Evolutionary conservation across 2,329 filamentous ascomycete species (phyloP), one percentile per base, ranked within the genome.

Genomic region (Curvularia sp.): DNA sequence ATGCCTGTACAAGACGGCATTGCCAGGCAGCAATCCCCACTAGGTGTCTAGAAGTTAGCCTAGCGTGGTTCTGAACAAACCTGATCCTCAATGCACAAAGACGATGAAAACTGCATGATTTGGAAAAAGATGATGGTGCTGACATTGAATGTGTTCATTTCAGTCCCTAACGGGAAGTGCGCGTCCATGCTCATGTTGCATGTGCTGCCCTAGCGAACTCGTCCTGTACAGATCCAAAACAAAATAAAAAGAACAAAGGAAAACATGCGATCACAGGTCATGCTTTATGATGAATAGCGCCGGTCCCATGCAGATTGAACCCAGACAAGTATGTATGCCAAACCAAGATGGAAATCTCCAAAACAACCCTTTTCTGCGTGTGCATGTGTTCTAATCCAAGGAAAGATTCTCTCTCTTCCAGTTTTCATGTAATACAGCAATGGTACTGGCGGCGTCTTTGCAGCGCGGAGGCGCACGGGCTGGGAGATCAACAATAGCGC

Each of bases 401-500:
- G 48, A 58, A n/a, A 74, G 57, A 2, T 59, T 63, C 12, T 70
- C 63, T 36, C 66, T 72, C 57, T 66, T 71, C 74, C 74, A 77
- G 2, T 61, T 67, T 51, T 75, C 71, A 4, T 68, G 69, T 36
- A 74, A 57, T 19, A 74, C 71, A 27, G 57, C 63, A 23, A 77
- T 67, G 9, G 71, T 63, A 5, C 67, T 70, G 5, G 73, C 74
- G 4, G 73, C 67, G 13, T 70, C 65, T 36, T 60, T 60, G 47
- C 66, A 66, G 34, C 63, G 66, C 21, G 59, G 54, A 6, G 72
- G 71, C 23, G 72, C 72, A 18, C 69, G 71, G 6, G 60, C 75
- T 2, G 92, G 92, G 48, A 95, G 88, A 12, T 92, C 89, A n/a
- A 95, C 77, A 25, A 94, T 79, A 0, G 90, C 91, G 50, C 86